Percentiles rank a stretch among this genome's conserved stretches.
phyloP scores from a whole-genome alignment of 2,329 filamentous ascomycete species.

The Uncinocarpus reesii region DNA sequence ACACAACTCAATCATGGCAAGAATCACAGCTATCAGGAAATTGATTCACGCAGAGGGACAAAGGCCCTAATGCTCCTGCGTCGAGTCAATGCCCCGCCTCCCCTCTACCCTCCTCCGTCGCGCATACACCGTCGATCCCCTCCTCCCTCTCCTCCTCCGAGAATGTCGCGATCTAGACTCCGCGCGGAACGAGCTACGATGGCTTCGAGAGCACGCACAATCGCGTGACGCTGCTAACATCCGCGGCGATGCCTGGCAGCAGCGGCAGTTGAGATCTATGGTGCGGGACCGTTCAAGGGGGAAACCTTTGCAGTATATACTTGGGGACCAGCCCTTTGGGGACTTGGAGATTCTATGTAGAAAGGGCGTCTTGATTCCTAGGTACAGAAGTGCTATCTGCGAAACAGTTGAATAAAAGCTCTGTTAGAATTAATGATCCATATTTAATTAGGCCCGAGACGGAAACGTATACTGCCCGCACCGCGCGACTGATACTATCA shows the following conservation, averaged over 20 bases:
- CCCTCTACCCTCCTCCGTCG: constrained; percentile 27
- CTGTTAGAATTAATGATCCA: not conserved
- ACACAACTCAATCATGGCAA: too few species aligned
- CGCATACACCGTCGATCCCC: constrained; percentile 28
- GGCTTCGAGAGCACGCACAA: constrained; percentile 35
- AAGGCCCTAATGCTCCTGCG: not conserved
- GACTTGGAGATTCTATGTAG: constrained; percentile 65
- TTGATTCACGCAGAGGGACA: not conserved
- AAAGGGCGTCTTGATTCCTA: constrained; percentile 73
- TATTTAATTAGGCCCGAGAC: constrained; percentile 49
- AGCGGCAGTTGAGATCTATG: constrained; percentile 27
- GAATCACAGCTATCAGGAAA: too few species aligned
- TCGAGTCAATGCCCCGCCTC: constrained; percentile 35
- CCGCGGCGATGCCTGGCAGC: constrained; percentile 19
- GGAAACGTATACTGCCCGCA: constrained; percentile 53
- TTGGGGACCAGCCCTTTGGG: constrained; percentile 83
- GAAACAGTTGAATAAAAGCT: not conserved
- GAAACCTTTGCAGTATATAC: constrained; percentile 76
- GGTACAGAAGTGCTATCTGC: constrained; percentile 30
- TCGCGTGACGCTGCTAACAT: constrained; percentile 11
- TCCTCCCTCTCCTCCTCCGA: constrained; percentile 35
- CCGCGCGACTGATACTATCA: constrained; percentile 40
- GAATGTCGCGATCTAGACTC: constrained; percentile 37
- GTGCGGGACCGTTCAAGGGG: constrained; percentile 45
- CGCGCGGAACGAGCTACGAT: constrained; percentile 39